Evolutionary conservation across 768 basidiomycete species (phyloP), one percentile per base, ranked within the genome.

Genomic region (Suillus brevipes): DNA sequence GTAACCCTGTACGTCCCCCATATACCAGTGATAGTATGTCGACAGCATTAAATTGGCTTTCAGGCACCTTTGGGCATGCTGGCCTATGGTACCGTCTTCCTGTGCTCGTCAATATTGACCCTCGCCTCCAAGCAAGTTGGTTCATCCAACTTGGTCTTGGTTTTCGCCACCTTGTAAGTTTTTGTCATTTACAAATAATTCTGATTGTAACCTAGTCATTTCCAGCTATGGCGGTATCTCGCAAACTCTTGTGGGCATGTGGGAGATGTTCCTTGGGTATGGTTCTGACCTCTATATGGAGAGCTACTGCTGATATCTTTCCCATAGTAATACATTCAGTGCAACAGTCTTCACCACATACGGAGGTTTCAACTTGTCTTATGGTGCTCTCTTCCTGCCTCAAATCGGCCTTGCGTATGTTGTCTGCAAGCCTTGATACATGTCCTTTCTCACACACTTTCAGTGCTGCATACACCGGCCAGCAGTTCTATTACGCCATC

Each of bases 261-360:
- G 74, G 73, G 73, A 75, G 36, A 72, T 74, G 67, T 74, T 70
- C 67, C 72, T 75, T 36, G 73, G 73, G 73, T 69, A 60, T 60
- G 74, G 57, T n/a, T 23, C 53, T 49, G 28, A 61, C 47, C 16
- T 52, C 57, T 25, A 34, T 18, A 8, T 31, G 58, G 28, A 38
- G 18, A 62, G 42, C 57, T 53, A 50, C 13, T 31, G 49, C 60
- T 71, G 56, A 73, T 8, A 13, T 42, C 45, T 13, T 42, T 71
- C 10, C 20, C 37, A 64, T 13, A 73, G 73, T 42, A 73, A 73
- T 47, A 74, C 73, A 7, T 74, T 71, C 53, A 73, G 63, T 64
- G 73, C 73, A 23, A 70, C 71, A 37, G 74, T 74, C 9, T 74
- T 74, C 52, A 38, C 60, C 37, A 75, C 73, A 28, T 75, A 74